These are phyloP conservation scores for Pterocarpus santalinus DNA, from an alignment of 306 rosid genomes.

Conservation along the genomic window DNA sequence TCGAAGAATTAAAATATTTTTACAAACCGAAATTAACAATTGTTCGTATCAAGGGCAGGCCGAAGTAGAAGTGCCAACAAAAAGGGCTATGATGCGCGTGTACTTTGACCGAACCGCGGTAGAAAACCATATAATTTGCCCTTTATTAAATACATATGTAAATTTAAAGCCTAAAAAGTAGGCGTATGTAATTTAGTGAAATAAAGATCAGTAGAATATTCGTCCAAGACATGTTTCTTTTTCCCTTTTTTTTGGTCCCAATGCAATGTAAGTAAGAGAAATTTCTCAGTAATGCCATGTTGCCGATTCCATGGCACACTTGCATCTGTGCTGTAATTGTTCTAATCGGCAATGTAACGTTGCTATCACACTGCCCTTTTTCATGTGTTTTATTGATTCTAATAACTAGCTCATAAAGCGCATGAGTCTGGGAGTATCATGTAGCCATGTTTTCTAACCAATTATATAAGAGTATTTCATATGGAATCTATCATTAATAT, in stretches of 20 bases:
- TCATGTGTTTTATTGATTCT: conserved; percentile 1
- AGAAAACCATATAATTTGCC: no score
- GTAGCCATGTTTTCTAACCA: not conserved
- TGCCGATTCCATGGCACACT: conserved; percentile 19
- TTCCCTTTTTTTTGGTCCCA: not conserved
- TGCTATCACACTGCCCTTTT: not conserved
- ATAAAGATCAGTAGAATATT: not conserved
- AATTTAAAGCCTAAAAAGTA: not conserved
- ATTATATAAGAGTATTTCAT: no score
- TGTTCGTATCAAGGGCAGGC: no score
- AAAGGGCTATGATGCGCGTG: no score
- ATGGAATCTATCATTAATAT: no score
- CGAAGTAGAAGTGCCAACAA: no score
- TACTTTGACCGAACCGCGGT: no score
- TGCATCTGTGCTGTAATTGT: conserved; percentile 9
- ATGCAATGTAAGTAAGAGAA: not conserved
- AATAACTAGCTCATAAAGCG: not conserved
- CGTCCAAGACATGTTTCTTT: not conserved
- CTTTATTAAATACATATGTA: not conserved
- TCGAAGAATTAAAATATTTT: no score
- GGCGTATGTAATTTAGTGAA: not conserved
- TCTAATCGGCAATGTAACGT: not conserved
- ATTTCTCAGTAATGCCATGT: not conserved
- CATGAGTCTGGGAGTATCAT: not conserved
- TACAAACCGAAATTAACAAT: no score